Percentiles rank a stretch among this genome's conserved stretches.
Conservation (phyloP, 495 filamentous ascomycete species). For the Xylaria cubensis region DNA sequence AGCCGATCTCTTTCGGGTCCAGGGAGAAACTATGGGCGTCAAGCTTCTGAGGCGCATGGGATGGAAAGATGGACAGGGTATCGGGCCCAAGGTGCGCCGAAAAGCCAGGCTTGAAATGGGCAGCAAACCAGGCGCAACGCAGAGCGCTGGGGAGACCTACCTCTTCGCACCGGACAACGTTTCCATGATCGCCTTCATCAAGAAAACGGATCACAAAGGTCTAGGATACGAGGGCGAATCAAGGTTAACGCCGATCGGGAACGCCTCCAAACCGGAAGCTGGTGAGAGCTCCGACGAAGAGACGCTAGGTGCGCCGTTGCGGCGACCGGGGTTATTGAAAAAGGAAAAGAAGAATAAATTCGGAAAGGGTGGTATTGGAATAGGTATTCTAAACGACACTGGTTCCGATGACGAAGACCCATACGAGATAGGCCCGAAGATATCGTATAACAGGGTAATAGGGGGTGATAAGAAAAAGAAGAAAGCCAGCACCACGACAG, state of each 20-base stretch:
- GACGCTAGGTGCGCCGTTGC: conserved; percentile 43
- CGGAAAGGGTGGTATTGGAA: conserved; percentile 74
- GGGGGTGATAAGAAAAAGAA: conserved; percentile 88
- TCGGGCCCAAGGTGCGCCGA: conserved; percentile 87
- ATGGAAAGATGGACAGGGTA: conserved; percentile 92
- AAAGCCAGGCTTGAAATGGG: conserved; percentile 70
- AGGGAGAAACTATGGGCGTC: conserved; percentile 87
- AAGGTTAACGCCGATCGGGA: conserved; percentile 48
- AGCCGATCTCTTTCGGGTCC: conserved; percentile 75
- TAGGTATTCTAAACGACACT: conserved; percentile 90
- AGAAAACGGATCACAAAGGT: conserved; percentile 82
- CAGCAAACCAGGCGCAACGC: conserved; percentile 38
- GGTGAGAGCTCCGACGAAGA: conserved; percentile 62
- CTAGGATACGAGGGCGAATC: conserved; percentile 79
- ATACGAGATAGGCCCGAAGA: conserved; percentile 88
- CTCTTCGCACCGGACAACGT: conserved; percentile 91
- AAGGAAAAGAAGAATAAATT: conserved; percentile 58
- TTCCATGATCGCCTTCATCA: conserved; percentile 72
- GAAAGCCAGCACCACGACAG: conserved; percentile 56
- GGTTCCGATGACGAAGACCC: conserved; percentile 98
- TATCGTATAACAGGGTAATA: conserved; percentile 86
- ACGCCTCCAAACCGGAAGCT: conserved; percentile 30
- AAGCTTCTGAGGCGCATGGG: conserved; percentile 93
- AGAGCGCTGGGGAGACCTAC: conserved; percentile 62
- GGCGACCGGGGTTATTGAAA: conserved; percentile 37